Conservation (phyloP, 129 eudicot species). For the Artemisia annua region DNA sequence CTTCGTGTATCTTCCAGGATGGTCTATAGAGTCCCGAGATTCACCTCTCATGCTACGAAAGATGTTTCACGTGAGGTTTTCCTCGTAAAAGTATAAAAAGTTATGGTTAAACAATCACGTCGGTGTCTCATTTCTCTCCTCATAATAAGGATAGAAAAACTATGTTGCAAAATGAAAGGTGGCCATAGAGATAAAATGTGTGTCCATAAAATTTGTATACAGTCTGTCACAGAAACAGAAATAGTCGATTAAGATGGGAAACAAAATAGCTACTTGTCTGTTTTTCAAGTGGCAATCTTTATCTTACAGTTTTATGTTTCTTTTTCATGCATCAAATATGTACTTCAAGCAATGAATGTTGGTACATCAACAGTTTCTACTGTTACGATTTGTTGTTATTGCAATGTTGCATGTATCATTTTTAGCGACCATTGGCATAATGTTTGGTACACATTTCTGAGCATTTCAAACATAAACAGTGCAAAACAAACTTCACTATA, state of each 20-base stretch:
- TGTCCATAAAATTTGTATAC: slow-evolving; percentile 32
- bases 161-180: slow-evolving; percentile 21
- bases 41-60: too few species aligned
- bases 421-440: slow-evolving; percentile 17
- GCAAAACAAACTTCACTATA: slow-evolving; percentile 13
- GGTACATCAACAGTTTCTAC: slow-evolving; percentile 10
- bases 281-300: slow-evolving; percentile 39
- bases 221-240: slow-evolving; percentile 32
- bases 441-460: neutral
- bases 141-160: slow-evolving; percentile 49
- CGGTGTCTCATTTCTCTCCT: slow-evolving; percentile 49
- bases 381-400: slow-evolving; percentile 6
- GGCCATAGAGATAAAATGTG: slow-evolving; percentile 32
- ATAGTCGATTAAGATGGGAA: slow-evolving; percentile 27
- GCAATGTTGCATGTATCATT: slow-evolving; percentile 6
- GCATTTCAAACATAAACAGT: slow-evolving; percentile 19
- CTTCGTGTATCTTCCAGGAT: too few species aligned
- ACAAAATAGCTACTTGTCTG: slow-evolving; percentile 49
- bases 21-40: too few species aligned
- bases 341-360: neutral
- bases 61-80: too few species aligned
- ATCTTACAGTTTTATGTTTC: slow-evolving; percentile 17
- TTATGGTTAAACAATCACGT: slow-evolving; percentile 28
- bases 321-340: neutral
- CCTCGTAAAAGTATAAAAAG: slow-evolving; percentile 17